A percentile compares a stretch with the other conserved stretches of the same genome.
Evolutionary conservation across 2,329 filamentous ascomycete species (phyloP).

Genomic region (Uncinocarpus reesii): DNA sequence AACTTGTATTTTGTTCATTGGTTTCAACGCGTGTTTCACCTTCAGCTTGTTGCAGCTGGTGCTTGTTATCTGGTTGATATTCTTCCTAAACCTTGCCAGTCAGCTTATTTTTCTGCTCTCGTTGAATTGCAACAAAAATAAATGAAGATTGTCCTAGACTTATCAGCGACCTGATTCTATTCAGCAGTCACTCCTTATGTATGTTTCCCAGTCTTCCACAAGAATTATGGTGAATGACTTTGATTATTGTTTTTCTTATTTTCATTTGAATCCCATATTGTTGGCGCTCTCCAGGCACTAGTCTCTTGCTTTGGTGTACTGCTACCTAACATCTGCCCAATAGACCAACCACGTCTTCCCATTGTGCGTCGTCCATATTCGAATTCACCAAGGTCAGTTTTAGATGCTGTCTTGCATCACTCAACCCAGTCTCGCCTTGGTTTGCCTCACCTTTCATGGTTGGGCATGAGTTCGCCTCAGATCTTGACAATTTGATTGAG

Average conservation of each 20-base stretch:
- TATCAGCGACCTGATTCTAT: no score
- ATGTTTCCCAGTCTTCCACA: neutral
- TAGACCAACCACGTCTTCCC: conserved; percentile 4
- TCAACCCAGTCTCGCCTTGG: neutral
- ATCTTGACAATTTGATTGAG: neutral
- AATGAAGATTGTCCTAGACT: no score
- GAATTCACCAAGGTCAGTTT: conserved; percentile 4
- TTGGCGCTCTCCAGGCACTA: neutral
- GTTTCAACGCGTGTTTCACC: neutral
- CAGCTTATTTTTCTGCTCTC: no score
- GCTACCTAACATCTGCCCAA: conserved; percentile 16
- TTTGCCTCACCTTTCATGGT: conserved; percentile 12
- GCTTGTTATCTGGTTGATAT: neutral
- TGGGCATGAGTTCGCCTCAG: conserved; percentile 6
- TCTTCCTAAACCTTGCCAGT: no score
- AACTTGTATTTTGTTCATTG: neutral
- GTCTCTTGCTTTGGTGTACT: conserved; percentile 11
- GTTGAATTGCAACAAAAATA: no score
- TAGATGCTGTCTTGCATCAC: neutral
- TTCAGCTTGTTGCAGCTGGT: neutral
- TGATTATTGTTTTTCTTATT: neutral
- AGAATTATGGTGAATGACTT: neutral
- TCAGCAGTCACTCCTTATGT: neutral
- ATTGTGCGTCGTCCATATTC: neutral
- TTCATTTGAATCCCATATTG: neutral